These are phyloP conservation scores for Bruguiera hainesii DNA, from an alignment of 441 rosid genomes.

Conservation along the genomic window DNA sequence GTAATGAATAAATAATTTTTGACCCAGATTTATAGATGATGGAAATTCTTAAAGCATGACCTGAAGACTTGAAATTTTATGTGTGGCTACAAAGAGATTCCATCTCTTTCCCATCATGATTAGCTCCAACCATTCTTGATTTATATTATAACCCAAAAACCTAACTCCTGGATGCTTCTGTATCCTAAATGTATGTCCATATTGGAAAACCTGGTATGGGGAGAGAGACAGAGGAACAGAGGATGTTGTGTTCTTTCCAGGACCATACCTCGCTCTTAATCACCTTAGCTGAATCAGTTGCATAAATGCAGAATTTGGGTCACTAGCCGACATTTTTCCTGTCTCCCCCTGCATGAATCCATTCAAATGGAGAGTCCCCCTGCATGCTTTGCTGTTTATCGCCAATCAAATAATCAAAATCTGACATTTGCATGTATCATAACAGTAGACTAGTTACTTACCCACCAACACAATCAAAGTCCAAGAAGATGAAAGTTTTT, in stretches of 20 bases:
- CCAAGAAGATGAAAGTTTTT: constrained; percentile 78
- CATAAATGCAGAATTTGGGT: constrained; percentile 92
- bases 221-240: neutral
- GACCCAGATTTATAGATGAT: too few relatives aligned
- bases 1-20: too few relatives aligned
- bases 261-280: constrained; percentile 67
- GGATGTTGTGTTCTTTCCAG: neutral
- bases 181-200: too few relatives aligned
- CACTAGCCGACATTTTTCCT: constrained; percentile 95
- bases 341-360: constrained; percentile 69
- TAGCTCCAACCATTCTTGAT: neutral
- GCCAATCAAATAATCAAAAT: too few relatives aligned
- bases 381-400: too few relatives aligned
- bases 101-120: neutral
- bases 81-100: neutral
- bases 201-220: too few relatives aligned
- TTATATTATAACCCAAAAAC: neutral
- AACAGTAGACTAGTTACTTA: constrained; percentile 29
- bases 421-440: too few relatives aligned
- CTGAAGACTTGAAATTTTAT: too few relatives aligned
- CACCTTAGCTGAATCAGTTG: constrained; percentile 72
- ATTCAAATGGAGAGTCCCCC: neutral
- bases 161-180: too few relatives aligned
- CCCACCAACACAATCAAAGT: constrained; percentile 92
- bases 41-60: too few relatives aligned